Evolutionary conservation across 78 protist species (phyloP).

Genomic region (Dictyostelium brefeldianum): DNA sequence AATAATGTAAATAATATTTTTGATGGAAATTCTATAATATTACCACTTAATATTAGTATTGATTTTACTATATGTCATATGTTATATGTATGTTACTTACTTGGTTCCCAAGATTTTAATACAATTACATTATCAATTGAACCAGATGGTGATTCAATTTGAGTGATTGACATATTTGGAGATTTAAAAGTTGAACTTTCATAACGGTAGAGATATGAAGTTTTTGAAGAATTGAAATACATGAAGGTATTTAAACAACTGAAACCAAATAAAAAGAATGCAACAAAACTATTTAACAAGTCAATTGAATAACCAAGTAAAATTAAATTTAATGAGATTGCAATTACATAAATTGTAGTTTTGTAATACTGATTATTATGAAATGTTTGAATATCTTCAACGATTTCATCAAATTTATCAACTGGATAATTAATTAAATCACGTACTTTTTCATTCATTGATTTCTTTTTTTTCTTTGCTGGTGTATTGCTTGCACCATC

Average conservation of each 20-base stretch:
- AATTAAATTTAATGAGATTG: slow-evolving; percentile 14
- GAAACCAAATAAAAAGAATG: background rate
- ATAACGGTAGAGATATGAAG: slow-evolving; percentile 41
- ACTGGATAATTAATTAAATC: slow-evolving; percentile 32
- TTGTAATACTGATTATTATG: slow-evolving; percentile 7
- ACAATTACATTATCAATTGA: slow-evolving; percentile 54
- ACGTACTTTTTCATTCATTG: background rate
- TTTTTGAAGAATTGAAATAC: slow-evolving; percentile 20
- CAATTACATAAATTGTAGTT: background rate
- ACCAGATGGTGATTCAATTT: slow-evolving; percentile 60
- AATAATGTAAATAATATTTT: slow-evolving; percentile 35
- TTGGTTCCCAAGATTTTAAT: slow-evolving; percentile 58
- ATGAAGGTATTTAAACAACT: slow-evolving; percentile 1
- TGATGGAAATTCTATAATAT: slow-evolving; percentile 13
- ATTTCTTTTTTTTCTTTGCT: slow-evolving; percentile 12
- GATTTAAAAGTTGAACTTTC: slow-evolving; percentile 16
- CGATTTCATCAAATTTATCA: slow-evolving; percentile 46
- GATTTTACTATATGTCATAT: too few relatives aligned
- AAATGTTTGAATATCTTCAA: background rate
- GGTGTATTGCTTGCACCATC: slow-evolving; percentile 9
- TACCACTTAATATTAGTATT: too few relatives aligned
- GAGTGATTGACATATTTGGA: slow-evolving; percentile 53
- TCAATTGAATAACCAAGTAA: slow-evolving; percentile 46
- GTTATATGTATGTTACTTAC: background rate
- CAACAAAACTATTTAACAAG: slow-evolving; percentile 21